Conservation (phyloP, 164 flowering plant genomes). For the Umbilicus rupestris region DNA sequence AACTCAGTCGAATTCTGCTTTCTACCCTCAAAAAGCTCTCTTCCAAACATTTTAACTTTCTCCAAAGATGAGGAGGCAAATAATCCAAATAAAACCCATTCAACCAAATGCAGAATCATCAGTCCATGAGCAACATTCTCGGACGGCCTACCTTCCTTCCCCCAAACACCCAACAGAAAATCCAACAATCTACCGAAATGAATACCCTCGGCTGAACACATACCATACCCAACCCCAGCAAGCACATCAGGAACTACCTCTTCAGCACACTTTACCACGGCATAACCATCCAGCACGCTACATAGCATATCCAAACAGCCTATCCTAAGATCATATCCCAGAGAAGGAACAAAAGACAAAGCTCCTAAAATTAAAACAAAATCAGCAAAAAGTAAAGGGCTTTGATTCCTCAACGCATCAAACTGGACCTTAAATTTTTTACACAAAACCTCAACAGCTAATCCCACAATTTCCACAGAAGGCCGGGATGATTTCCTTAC, state of each 20-base stretch:
- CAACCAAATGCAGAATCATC: slow-evolving; percentile 69
- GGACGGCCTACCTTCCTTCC: slow-evolving; percentile 28
- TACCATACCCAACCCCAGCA: slow-evolving; percentile 85
- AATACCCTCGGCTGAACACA: slow-evolving; percentile 33
- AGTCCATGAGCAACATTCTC: slow-evolving; percentile 40
- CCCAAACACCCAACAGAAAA: slow-evolving; percentile 48
- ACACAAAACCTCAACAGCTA: slow-evolving; percentile 33
- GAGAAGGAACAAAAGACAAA: slow-evolving; percentile 28
- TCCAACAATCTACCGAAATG: slow-evolving; percentile 35
- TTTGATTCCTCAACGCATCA: slow-evolving; percentile 11
- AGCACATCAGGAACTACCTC: slow-evolving; percentile 45
- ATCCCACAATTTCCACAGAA: slow-evolving; percentile 36
- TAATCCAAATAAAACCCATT: slow-evolving; percentile 64
- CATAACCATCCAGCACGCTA: slow-evolving; percentile 30
- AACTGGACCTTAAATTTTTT: slow-evolving; percentile 18
- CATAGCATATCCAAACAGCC: slow-evolving; percentile 57
- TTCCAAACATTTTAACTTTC: slow-evolving; percentile 27
- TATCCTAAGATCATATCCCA: slow-evolving; percentile 34
- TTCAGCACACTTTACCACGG: slow-evolving; percentile 16
- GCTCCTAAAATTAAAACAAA: slow-evolving; percentile 68
- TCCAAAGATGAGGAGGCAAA: slow-evolving; percentile 25
- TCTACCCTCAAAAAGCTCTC: slow-evolving; percentile 19
- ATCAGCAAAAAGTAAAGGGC: slow-evolving; percentile 21
- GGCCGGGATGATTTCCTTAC: slow-evolving; percentile 61
- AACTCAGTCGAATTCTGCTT: slow-evolving; percentile 28